These are phyloP conservation scores for Kluyveromyces nonfermentans DNA, from an alignment of 805 yeast genomes.

Conservation along the genomic window DNA sequence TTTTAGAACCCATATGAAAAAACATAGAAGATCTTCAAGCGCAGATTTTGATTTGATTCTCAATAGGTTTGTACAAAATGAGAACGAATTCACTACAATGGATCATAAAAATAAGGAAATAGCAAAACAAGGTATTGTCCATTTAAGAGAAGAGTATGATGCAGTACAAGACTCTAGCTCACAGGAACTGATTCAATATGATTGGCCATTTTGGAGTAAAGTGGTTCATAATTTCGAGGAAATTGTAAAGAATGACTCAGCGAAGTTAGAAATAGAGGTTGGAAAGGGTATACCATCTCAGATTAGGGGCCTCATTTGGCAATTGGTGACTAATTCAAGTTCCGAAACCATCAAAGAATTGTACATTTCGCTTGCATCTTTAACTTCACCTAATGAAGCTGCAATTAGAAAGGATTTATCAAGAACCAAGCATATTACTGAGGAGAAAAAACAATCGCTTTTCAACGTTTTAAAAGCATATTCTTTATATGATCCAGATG, in stretches of 20 bases:
- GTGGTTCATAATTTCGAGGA: constrained; percentile 70
- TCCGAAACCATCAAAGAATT: constrained; percentile 36
- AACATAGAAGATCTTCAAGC: constrained; percentile 14
- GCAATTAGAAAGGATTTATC: constrained; percentile 74
- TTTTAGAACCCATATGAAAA: constrained; percentile 18
- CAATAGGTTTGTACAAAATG: constrained; percentile 48
- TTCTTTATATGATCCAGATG: constrained; percentile 79
- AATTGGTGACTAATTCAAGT: constrained; percentile 72
- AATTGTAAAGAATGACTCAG: constrained; percentile 54
- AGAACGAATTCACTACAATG: constrained; percentile 40
- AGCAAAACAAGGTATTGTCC: constrained; percentile 36
- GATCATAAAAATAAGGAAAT: constrained; percentile 45
- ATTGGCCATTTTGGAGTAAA: constrained; percentile 84
- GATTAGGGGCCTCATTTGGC: constrained; percentile 89
- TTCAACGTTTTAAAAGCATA: constrained; percentile 75
- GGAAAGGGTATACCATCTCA: constrained; percentile 76
- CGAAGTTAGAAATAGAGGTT: constrained; percentile 49
- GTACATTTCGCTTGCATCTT: constrained; percentile 36
- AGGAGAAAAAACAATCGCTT: constrained; percentile 51
- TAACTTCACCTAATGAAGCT: constrained; percentile 57
- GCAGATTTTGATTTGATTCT: constrained; percentile 51
- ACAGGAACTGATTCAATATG: constrained; percentile 35
- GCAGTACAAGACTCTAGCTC: constrained; percentile 10
- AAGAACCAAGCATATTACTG: constrained; percentile 73
- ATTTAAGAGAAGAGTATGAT: constrained; percentile 28